Evolutionary conservation across 768 basidiomycete genomes (phyloP), one percentile per base, ranked within the genome.

Genomic region (Termitomyces sp.): DNA sequence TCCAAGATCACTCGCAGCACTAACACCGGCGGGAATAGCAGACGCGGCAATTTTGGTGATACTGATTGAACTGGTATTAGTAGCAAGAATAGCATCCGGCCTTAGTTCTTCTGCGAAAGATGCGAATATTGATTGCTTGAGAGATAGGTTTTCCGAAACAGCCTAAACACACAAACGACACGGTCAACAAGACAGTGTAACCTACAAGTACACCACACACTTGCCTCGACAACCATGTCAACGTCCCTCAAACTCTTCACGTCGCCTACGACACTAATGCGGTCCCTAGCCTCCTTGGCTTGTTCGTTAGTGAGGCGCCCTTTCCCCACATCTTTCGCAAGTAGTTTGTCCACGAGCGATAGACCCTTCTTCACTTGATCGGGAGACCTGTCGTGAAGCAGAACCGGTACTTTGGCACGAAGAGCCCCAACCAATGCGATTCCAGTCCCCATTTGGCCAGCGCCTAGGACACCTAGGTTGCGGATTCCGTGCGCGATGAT

Each of bases 61-160:
- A 65, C 91, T 93, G 64, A 98, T 98, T 11, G 92, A 94, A 59
- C 93, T 95, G 2, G 96, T 98, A 69, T 98, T 98, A 46, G 88
- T 86, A 0, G 95, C 96, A 22, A 98, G 79, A 54, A 98, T 94
- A 8, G 92, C 84, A 36, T 84, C 79, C 0, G 89, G 86, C 33
- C 84, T 79, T 54, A 94, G 72, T 67, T 89, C 84, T 52, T 81
- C 81, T 16, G 89, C 83, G 22, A 98, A 81, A 2, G 80, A 76
- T 6, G 79, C 73, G 74, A 98, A 97, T 63, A 98, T 86, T 6
- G 79, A 74, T 66, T 87, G 81, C 74, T 98, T 98, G 35, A 97
- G 75, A 1, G 82, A 71, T 22, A 96, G 77, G 45, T 87, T 85
- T 74, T 98, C 96, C 3, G 94, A 92, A 0, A 91, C 94, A 0